These are phyloP conservation scores for Eucalyptus erythrocorys DNA, from an alignment of 345 rosid species.

Conservation along the genomic window DNA sequence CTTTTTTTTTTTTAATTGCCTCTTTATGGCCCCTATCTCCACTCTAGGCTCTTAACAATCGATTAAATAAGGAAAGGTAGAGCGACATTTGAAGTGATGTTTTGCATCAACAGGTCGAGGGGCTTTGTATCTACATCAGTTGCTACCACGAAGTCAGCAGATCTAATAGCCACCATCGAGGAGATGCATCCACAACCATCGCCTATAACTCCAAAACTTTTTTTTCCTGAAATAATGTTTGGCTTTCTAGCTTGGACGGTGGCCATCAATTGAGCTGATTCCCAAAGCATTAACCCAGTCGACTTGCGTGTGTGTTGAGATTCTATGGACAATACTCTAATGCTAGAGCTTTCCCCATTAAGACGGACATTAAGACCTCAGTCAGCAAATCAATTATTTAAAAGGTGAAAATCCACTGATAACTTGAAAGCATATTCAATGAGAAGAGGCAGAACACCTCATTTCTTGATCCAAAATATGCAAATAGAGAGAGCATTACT, in stretches of 20 bases:
- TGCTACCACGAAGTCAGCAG: conserved; percentile 59
- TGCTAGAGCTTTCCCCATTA: conserved; percentile 21
- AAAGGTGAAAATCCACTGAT: not conserved
- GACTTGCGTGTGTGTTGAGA: conserved; percentile 82
- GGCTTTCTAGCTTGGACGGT: conserved; percentile 62
- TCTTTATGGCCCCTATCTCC: conserved; percentile 57
- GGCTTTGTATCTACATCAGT: conserved; percentile 64
- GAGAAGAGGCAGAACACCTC: not conserved
- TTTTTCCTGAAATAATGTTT: conserved; percentile 46
- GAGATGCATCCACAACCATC: conserved; percentile 73
- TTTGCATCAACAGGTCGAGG: conserved; percentile 38
- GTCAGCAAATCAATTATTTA: not conserved
- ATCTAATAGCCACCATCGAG: conserved; percentile 58
- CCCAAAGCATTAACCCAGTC: conserved; percentile 93
- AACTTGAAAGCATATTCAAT: not conserved
- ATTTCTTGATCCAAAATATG: not conserved
- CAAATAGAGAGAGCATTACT: not conserved
- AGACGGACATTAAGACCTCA: conserved; percentile 40
- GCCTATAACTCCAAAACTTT: conserved; percentile 56
- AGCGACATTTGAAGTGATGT: conserved; percentile 38
- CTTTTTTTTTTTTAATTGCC: conserved; percentile 19
- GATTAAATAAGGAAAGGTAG: conserved; percentile 13
- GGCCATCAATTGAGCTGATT: conserved; percentile 78
- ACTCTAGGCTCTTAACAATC: conserved; percentile 40
- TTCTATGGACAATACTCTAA: conserved; percentile 58